phyloP scores from a whole-genome alignment of 2,329 filamentous ascomycete genomes.

The Sclerotinia glacialis region DNA sequence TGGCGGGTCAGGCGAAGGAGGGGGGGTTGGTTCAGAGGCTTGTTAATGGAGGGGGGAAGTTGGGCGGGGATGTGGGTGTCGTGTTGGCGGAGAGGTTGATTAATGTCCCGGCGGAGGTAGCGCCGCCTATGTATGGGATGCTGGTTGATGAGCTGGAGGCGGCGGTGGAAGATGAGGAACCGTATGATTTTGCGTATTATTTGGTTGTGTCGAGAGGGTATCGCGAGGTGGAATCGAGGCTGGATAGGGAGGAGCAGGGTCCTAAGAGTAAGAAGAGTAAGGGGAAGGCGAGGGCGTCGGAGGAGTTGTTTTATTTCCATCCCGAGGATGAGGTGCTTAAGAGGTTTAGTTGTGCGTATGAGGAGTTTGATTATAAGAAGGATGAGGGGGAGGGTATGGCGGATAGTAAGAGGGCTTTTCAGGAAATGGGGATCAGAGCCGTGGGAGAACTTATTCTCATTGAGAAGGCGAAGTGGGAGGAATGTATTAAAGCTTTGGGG shows the following conservation, averaged over 20 bases:
- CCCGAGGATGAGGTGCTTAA: slow-evolving; percentile 90
- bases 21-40: slow-evolving; percentile 36
- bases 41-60: not conserved
- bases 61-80: slow-evolving; percentile 56
- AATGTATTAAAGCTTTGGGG: slow-evolving; percentile 70
- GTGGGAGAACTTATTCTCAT: slow-evolving; percentile 84
- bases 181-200: slow-evolving; percentile 91
- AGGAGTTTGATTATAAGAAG: slow-evolving; percentile 75
- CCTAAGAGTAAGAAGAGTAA: slow-evolving; percentile 65
- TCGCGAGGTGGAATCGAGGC: slow-evolving; percentile 75
- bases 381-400: slow-evolving; percentile 73
- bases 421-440: slow-evolving; percentile 84
- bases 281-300: slow-evolving; percentile 47
- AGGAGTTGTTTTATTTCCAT: slow-evolving; percentile 83
- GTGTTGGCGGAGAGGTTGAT: slow-evolving; percentile 91
- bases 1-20: slow-evolving; percentile 52
- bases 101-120: slow-evolving; percentile 92
- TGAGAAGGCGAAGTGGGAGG: slow-evolving; percentile 72
- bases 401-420: slow-evolving; percentile 91
- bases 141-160: slow-evolving; percentile 86
- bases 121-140: slow-evolving; percentile 93
- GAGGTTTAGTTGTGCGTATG: slow-evolving; percentile 67
- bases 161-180: slow-evolving; percentile 85
- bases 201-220: slow-evolving; percentile 91
- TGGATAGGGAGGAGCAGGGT: slow-evolving; percentile 62